phyloP scores from a whole-genome alignment of 1,284 basidiomycete genomes.

The Stereum hirsutum region DNA sequence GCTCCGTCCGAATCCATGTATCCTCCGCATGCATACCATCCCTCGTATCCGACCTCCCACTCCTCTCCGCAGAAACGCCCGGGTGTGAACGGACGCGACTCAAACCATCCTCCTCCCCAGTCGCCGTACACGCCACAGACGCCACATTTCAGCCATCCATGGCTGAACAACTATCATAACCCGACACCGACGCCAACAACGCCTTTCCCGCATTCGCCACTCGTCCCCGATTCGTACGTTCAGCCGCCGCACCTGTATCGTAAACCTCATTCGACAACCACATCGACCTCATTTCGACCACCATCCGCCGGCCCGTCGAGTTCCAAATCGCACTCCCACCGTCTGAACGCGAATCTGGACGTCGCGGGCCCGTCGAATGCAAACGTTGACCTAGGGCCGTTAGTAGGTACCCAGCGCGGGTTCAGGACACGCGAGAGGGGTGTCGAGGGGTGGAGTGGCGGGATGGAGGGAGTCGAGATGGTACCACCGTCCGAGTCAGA shows the following conservation, averaged over 20 bases:
- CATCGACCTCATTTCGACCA: too few species aligned
- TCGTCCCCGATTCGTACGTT: background rate
- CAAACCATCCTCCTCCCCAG: conserved; percentile 19
- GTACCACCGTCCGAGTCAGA: conserved; percentile 12
- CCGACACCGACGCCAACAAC: too few species aligned
- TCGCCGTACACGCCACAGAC: conserved; percentile 3
- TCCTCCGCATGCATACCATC: too few species aligned
- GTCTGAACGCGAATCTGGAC: background rate
- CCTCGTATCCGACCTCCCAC: background rate
- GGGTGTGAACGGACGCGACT: too few species aligned
- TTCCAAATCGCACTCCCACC: too few species aligned
- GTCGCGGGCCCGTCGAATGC: conserved; percentile 5
- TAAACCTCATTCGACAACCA: too few species aligned
- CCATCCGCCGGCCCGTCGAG: too few species aligned
- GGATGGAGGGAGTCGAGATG: conserved; percentile 57
- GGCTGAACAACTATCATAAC: too few species aligned
- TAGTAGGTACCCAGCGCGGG: conserved; percentile 60
- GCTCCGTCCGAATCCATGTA: conserved; percentile 12
- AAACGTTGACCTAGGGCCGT: conserved; percentile 51
- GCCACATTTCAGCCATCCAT: too few species aligned
- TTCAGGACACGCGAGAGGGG: conserved; percentile 51
- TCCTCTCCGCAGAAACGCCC: too few species aligned
- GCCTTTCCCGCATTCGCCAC: conserved; percentile 8
- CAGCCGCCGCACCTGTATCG: background rate
- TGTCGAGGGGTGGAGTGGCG: conserved; percentile 42